Base-by-base conservation (phyloP, 148 eudicot species). In the Euryodendron excelsum region DNA sequence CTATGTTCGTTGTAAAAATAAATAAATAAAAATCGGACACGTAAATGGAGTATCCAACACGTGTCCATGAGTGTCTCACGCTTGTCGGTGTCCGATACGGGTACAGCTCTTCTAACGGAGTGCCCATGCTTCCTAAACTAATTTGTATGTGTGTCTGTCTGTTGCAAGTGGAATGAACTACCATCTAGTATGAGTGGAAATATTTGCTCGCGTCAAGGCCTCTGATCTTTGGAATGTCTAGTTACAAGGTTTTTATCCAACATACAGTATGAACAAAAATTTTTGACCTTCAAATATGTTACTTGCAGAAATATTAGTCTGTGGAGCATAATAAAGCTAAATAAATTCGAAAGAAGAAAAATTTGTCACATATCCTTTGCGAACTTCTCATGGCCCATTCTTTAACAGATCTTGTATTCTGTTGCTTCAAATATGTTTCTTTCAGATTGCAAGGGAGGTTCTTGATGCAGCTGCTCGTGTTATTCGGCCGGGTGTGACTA, bases 391-490 rank as follows among this genome's bases (percentile, higher is more conserved):
- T 50, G 20, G 44, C 69, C 48, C 34, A 18, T 50, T 79, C 25
- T 75, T 58, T 44, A 56, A 27, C 61, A 39, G 75, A 75, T 79
- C 7, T 34, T 72, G 65, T 60, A 56, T 34, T 52, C 61, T 47
- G 34, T 77, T 44, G 8, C 63, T 73, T 31, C n/a, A 39, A 33
- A 67, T 41, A 6, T 68, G 39, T 61, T 81, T 60, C 45, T 50
- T 78, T 30, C 82, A 96, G 99, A 89, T 96, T 74, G 91, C 90
- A 62, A 86, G 99, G 82, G 93, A 96, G 88, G 99, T 90, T 86
- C 82, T 96, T 85, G 99, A 96, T 96, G 98, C 98, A 25, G 99
- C 97, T 84, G 99, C 97, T 60, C 93, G 97, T 60, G 83, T 89
- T 61, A 87, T 96, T 85, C 85, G 83, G 75, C 98, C 97, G 37